A percentile compares a stretch with the other conserved stretches of the same genome.
Conservation (phyloP, 2,329 filamentous ascomycete genomes). For the Dactylellina parvicollis region DNA sequence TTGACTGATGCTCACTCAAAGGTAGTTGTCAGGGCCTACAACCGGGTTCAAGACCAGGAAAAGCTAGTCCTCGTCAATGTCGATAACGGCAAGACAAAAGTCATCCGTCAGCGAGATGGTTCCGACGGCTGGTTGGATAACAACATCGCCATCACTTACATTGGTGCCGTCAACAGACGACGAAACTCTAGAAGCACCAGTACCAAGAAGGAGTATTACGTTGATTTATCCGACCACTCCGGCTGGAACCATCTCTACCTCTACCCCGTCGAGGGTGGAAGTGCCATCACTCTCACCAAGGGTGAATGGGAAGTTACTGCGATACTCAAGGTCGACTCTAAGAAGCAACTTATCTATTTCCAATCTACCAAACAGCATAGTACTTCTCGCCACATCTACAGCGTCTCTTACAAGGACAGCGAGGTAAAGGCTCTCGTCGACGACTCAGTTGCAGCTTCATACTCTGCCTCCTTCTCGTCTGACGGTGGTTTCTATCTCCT, state of each 20-base stretch:
- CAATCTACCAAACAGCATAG: conserved; percentile 73
- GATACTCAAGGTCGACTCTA: conserved; percentile 70
- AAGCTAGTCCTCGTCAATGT: conserved; percentile 71
- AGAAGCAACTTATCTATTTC: conserved; percentile 71
- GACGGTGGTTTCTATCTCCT: conserved; percentile 73
- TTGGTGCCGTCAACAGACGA: conserved; percentile 61
- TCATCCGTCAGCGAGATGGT: conserved; percentile 63
- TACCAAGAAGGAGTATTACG: conserved; percentile 66
- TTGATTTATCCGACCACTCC: conserved; percentile 73
- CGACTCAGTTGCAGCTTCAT: conserved; percentile 69
- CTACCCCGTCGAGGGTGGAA: conserved; percentile 68
- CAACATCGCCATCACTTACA: conserved; percentile 65
- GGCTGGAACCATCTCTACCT: conserved; percentile 75
- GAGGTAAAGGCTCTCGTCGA: conserved; percentile 70
- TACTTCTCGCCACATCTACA: conserved; percentile 75
- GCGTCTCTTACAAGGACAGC: conserved; percentile 69
- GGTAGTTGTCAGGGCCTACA: conserved; percentile 73
- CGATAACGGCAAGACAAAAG: conserved; percentile 64
- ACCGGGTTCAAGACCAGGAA: conserved; percentile 74
- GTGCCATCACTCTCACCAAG: conserved; percentile 69
- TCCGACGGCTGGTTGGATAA: conserved; percentile 68
- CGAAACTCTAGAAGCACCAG: conserved; percentile 8
- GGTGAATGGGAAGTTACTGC: conserved; percentile 73
- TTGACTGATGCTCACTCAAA: conserved; percentile 70
- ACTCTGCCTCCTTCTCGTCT: conserved; percentile 73